Conservation (phyloP, 1,284 basidiomycete genomes). For the Microbotryum lychnidis-dioicae region DNA sequence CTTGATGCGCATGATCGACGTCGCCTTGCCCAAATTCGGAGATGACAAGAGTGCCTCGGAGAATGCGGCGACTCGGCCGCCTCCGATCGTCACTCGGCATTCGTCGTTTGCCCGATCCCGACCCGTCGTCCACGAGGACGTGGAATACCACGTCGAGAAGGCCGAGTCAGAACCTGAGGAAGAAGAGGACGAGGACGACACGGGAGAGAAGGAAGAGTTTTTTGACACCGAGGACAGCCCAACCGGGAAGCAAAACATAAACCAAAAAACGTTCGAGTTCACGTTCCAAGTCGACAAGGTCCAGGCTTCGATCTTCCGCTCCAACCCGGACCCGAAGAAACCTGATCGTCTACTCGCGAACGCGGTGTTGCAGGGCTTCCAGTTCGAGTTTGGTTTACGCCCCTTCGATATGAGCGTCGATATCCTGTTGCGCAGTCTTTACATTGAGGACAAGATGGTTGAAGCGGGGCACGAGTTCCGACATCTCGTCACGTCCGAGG, state of each 20-base stretch:
- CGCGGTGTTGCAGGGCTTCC: slow-evolving; percentile 72
- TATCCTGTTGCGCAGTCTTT: slow-evolving; percentile 61
- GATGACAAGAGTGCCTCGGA: slow-evolving; percentile 43
- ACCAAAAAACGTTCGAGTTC: slow-evolving; percentile 81
- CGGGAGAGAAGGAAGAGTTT: slow-evolving; percentile 53
- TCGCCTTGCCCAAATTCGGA: slow-evolving; percentile 77
- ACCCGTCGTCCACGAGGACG: slow-evolving; percentile 48
- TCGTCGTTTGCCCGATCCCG: slow-evolving; percentile 23
- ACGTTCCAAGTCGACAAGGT: slow-evolving; percentile 82
- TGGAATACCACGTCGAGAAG: slow-evolving; percentile 44
- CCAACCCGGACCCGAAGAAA: slow-evolving; percentile 47
- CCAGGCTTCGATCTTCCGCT: slow-evolving; percentile 73
- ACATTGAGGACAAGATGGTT: slow-evolving; percentile 57
- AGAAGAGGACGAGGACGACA: slow-evolving; percentile 30
- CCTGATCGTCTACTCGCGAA: slow-evolving; percentile 68
- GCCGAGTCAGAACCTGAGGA: slow-evolving; percentile 24
- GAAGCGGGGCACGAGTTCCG: slow-evolving; percentile 50
- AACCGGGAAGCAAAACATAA: slow-evolving; percentile 54
- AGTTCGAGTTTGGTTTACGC: slow-evolving; percentile 61
- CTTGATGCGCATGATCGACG: slow-evolving; percentile 86
- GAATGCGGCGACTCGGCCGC: slow-evolving; percentile 9
- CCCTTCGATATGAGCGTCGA: slow-evolving; percentile 85
- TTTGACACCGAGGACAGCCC: slow-evolving; percentile 65
- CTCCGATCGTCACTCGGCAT: slow-evolving; percentile 2
- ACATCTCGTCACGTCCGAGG: slow-evolving; percentile 68